These are phyloP conservation scores for Cordia subcordata DNA, from an alignment of 257 asterid species.

Conservation along the genomic window DNA sequence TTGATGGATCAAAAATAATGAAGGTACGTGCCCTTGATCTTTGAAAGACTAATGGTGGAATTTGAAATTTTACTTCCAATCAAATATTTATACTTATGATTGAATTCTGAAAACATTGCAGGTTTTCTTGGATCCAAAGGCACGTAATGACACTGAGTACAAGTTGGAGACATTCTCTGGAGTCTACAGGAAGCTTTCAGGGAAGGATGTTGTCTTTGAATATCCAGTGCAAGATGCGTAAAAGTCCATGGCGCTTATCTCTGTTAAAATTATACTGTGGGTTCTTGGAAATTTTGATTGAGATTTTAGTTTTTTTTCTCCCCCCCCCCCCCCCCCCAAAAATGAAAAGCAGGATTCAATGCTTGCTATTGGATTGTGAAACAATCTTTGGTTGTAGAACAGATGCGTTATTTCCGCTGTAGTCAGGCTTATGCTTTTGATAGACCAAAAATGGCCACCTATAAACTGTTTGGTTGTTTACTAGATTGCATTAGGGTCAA, in stretches of 20 bases:
- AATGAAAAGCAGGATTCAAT: background rate
- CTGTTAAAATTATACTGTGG: background rate
- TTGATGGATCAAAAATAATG: constrained; percentile 83
- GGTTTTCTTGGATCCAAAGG: constrained; percentile 45
- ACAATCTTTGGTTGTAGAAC: background rate
- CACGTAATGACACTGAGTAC: constrained; percentile 33
- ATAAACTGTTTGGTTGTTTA: no score
- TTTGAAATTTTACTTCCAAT: background rate
- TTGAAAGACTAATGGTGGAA: background rate
- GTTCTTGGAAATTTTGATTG: background rate
- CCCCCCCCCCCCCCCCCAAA: no score
- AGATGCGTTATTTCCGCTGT: background rate
- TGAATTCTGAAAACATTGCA: constrained; percentile 7
- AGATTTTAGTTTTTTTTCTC: background rate
- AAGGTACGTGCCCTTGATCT: constrained; percentile 32
- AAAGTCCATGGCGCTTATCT: background rate
- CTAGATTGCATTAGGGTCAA: no score
- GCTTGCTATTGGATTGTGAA: background rate
- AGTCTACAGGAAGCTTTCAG: constrained; percentile 45
- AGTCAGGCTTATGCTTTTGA: background rate
- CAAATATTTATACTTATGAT: background rate
- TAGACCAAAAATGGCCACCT: no score
- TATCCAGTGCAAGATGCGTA: constrained; percentile 25
- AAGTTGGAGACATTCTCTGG: constrained; percentile 42
- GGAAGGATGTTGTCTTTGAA: constrained; percentile 45